Conservation (phyloP, 345 rosid species). For the Noccaea bulbosa region DNA sequence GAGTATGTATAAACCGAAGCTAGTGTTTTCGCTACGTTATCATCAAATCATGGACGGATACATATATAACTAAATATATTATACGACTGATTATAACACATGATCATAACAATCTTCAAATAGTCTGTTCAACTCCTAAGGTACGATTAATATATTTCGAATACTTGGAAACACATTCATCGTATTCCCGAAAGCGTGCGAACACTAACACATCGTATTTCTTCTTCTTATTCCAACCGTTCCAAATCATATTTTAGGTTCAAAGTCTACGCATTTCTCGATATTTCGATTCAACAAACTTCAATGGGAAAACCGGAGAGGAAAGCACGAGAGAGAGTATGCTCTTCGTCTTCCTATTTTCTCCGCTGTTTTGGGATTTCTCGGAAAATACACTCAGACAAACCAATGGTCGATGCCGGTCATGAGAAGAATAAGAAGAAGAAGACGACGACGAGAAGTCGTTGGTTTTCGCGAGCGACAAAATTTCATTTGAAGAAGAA, state of each 20-base stretch:
- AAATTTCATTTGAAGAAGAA: conserved; percentile 39
- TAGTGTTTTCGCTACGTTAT: too few species aligned
- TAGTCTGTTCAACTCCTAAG: background rate
- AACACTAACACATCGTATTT: conserved; percentile 25
- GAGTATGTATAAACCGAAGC: too few species aligned
- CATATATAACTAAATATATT: too few species aligned
- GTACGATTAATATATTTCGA: background rate
- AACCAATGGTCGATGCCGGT: background rate
- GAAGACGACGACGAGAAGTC: conserved; percentile 19
- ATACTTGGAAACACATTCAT: background rate
- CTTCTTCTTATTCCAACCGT: conserved; percentile 35
- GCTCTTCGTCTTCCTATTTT: conserved; percentile 35
- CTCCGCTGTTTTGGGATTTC: conserved; percentile 57
- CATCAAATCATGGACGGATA: too few species aligned
- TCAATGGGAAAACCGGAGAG: conserved; percentile 46
- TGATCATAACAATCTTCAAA: too few species aligned
- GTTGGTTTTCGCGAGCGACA: conserved; percentile 38
- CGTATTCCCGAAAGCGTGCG: conserved; percentile 35
- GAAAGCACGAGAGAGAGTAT: conserved; percentile 19
- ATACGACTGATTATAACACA: too few species aligned
- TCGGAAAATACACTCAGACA: conserved; percentile 26
- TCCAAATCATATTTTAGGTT: background rate
- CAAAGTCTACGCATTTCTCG: background rate
- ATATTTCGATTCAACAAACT: background rate
- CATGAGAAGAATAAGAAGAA: conserved; percentile 18